These are phyloP conservation scores for Flammula alnicola DNA, from an alignment of 1,284 basidiomycete species.

Conservation along the genomic window DNA sequence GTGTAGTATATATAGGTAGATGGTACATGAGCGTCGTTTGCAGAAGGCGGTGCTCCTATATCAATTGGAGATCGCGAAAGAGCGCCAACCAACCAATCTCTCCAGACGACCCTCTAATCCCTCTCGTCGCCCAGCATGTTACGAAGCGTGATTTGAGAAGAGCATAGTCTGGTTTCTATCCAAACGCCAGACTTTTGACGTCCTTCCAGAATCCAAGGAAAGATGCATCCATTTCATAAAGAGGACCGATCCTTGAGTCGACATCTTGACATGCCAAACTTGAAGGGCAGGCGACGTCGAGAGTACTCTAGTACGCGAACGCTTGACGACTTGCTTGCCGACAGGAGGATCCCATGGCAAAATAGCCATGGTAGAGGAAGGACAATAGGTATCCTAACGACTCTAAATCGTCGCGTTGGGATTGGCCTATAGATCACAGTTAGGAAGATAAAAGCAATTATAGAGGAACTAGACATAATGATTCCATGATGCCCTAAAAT, in stretches of 20 bases:
- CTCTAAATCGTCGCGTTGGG: constrained; percentile 37
- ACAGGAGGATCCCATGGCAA: constrained; percentile 30
- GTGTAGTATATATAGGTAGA: no score
- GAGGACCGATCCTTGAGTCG: constrained; percentile 28
- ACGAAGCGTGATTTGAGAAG: constrained; percentile 27
- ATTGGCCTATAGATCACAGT: constrained; percentile 26
- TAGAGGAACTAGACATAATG: constrained; percentile 23
- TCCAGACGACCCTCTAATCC: neutral
- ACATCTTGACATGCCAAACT: constrained; percentile 30
- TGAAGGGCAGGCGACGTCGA: constrained; percentile 20
- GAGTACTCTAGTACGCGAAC: neutral
- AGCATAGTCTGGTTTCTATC: constrained; percentile 32
- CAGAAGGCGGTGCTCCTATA: neutral
- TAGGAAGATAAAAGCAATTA: neutral
- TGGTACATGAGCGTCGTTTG: no score
- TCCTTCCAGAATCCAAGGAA: constrained; percentile 35
- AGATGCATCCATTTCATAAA: constrained; percentile 30
- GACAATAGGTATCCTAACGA: constrained; percentile 37
- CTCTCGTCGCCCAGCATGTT: constrained; percentile 17
- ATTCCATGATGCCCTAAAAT: constrained; percentile 34
- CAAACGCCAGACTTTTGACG: constrained; percentile 33
- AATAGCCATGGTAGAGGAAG: constrained; percentile 27
- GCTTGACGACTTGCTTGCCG: neutral
- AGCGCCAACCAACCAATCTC: constrained; percentile 5
- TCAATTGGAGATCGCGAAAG: neutral